Evolutionary conservation across 1,284 basidiomycete genomes (phyloP).

Genomic region (Inonotus hispidus): DNA sequence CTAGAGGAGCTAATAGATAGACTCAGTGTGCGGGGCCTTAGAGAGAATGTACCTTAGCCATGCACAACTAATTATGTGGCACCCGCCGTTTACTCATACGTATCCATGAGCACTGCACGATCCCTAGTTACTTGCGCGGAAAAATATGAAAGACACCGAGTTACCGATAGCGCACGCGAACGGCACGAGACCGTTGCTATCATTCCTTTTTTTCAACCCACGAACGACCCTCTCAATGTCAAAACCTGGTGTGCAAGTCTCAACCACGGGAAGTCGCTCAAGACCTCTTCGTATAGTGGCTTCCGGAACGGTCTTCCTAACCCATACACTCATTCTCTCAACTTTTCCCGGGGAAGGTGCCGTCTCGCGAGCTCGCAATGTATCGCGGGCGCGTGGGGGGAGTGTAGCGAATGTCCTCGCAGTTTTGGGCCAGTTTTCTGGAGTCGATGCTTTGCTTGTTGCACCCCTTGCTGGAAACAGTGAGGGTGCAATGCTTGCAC

Average conservation of each 20-base stretch:
- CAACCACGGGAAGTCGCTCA: background rate
- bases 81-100: no score
- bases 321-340: conserved; percentile 59
- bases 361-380: conserved; percentile 63
- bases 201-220: background rate
- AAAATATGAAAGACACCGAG: background rate
- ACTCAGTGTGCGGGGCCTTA: conserved; percentile 28
- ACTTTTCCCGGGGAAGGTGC: conserved; percentile 53
- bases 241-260: background rate
- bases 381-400: conserved; percentile 60
- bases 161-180: background rate
- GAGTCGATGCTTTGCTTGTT: conserved; percentile 62
- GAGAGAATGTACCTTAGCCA: background rate
- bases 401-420: conserved; percentile 66
- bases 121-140: no score
- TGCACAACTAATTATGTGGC: no score
- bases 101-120: no score
- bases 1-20: conserved; percentile 42
- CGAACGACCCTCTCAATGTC: background rate
- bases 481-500: conserved; percentile 56
- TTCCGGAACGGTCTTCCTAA: conserved; percentile 72
- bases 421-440: conserved; percentile 62
- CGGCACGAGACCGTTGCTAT: background rate
- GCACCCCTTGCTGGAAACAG: conserved; percentile 68
- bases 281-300: conserved; percentile 66